Conservation (phyloP, 2,329 filamentous ascomycete species). For the Sporothrix curviconia region DNA sequence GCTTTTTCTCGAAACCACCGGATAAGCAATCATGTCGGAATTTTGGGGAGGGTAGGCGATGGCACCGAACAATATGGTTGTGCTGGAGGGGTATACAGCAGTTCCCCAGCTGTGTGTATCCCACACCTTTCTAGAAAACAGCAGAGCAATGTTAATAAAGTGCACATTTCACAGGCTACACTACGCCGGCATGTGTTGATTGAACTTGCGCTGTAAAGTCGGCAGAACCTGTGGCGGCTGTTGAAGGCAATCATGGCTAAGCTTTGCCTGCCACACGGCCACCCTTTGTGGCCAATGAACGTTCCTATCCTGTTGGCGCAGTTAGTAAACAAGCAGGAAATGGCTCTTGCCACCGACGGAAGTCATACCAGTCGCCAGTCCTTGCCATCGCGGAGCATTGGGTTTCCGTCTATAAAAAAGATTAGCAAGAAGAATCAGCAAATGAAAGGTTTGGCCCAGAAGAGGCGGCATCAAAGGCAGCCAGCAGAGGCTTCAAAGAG, state of each 20-base stretch:
- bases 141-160: no score
- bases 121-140: slow-evolving; percentile 74
- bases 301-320: slow-evolving; percentile 88
- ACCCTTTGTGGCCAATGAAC: slow-evolving; percentile 97
- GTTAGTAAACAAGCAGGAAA: slow-evolving; percentile 5
- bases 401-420: slow-evolving; percentile 70
- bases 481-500: no score
- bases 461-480: not conserved
- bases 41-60: slow-evolving; percentile 81
- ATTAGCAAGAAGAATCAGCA: slow-evolving; percentile 11
- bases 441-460: slow-evolving; percentile 14
- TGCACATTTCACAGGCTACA: no score
- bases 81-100: slow-evolving; percentile 81
- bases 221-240: slow-evolving; percentile 87
- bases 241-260: slow-evolving; percentile 80
- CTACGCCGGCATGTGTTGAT: no score
- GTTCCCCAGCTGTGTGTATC: slow-evolving; percentile 91
- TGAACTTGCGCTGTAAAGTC: slow-evolving; percentile 81
- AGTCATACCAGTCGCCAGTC: slow-evolving; percentile 77
- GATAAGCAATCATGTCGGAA: slow-evolving; percentile 82
- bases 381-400: slow-evolving; percentile 95
- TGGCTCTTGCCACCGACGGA: not conserved
- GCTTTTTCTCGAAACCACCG: slow-evolving; percentile 91
- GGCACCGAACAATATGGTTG: slow-evolving; percentile 88
- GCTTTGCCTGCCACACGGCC: slow-evolving; percentile 89